phyloP scores from a whole-genome alignment of 805 yeast genomes.

The Saturnispora zaruensis region DNA sequence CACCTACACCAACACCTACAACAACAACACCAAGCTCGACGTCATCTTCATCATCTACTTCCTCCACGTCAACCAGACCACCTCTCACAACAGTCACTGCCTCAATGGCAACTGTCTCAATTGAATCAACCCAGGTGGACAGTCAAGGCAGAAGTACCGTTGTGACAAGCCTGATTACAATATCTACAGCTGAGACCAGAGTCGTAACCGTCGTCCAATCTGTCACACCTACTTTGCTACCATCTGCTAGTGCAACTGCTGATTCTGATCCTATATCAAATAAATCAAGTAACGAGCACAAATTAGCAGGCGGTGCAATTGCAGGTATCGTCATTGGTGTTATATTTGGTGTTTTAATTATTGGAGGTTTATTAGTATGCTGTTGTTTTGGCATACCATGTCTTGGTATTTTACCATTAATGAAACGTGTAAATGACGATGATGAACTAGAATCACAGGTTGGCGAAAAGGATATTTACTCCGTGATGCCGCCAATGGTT shows the following conservation, averaged over 20 bases:
- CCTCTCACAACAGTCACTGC: slow-evolving; percentile 16
- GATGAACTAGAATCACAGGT: slow-evolving; percentile 9
- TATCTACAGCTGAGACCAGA: slow-evolving; percentile 19
- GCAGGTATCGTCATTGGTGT: slow-evolving; percentile 31
- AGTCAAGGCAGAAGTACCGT: slow-evolving; percentile 8
- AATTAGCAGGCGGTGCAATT: slow-evolving; percentile 26
- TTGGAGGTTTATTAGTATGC: slow-evolving; percentile 16
- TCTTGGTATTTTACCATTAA: slow-evolving; percentile 16
- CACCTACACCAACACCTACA: slow-evolving; percentile 10
- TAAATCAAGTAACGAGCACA: slow-evolving; percentile 1
- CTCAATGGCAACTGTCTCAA: slow-evolving; percentile 11
- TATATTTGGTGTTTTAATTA: slow-evolving; percentile 20
- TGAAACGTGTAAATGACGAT: slow-evolving; percentile 17
- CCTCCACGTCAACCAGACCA: slow-evolving; percentile 16
- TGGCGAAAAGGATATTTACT: slow-evolving; percentile 8
- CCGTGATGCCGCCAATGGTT: slow-evolving; percentile 2
- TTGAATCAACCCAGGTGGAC: slow-evolving; percentile 11
- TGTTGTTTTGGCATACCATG: slow-evolving; percentile 10
- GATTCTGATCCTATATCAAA: slow-evolving; percentile 7
- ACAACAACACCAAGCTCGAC: slow-evolving; percentile 7
- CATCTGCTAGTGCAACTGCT: slow-evolving; percentile 12
- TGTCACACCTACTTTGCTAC: slow-evolving; percentile 14
- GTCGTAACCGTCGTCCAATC: slow-evolving; percentile 22
- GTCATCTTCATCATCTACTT: slow-evolving; percentile 11
- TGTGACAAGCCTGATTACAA: slow-evolving; percentile 7